Evolutionary conservation across 1,139 yeast genomes (phyloP).

Genomic region (Hemisphaericaspora xylanilytica): DNA sequence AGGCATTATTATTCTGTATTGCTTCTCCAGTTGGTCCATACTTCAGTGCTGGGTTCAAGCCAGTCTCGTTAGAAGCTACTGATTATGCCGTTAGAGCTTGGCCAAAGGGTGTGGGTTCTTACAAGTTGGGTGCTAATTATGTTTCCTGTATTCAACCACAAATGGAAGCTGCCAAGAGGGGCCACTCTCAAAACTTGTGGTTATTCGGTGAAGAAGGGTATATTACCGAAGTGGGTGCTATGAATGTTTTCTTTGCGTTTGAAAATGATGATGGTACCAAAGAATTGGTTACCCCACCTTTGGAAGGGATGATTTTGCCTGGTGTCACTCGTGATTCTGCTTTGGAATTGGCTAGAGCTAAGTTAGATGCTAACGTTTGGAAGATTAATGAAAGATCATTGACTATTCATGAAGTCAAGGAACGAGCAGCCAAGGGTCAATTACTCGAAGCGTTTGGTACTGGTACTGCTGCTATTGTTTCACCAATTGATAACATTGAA

Average conservation of each 20-base stretch:
- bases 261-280: constrained; percentile 70
- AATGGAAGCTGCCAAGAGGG: constrained; percentile 79
- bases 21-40: constrained; percentile 97
- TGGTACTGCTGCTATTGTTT: constrained; percentile 96
- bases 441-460: constrained; percentile 94
- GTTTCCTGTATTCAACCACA: constrained; percentile 94
- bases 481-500: constrained; percentile 87
- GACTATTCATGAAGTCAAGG: constrained; percentile 77
- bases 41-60: constrained; percentile 87
- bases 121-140: constrained; percentile 94
- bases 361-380: constrained; percentile 74
- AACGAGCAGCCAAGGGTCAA: constrained; percentile 74
- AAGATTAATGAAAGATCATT: constrained; percentile 74
- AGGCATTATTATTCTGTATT: constrained; percentile 78
- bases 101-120: constrained; percentile 98
- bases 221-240: constrained; percentile 96
- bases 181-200: constrained; percentile 96
- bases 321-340: constrained; percentile 96
- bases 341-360: constrained; percentile 69
- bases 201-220: constrained; percentile 85
- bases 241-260: constrained; percentile 91
- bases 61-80: constrained; percentile 90
- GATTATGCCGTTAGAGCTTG: constrained; percentile 95
- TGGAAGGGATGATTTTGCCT: constrained; percentile 94
- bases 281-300: constrained; percentile 93